Percentiles rank a stretch among this genome's conserved stretches.
phyloP scores from a whole-genome alignment of 2,329 filamentous ascomycete genomes.

The Calonectria naviculata region DNA sequence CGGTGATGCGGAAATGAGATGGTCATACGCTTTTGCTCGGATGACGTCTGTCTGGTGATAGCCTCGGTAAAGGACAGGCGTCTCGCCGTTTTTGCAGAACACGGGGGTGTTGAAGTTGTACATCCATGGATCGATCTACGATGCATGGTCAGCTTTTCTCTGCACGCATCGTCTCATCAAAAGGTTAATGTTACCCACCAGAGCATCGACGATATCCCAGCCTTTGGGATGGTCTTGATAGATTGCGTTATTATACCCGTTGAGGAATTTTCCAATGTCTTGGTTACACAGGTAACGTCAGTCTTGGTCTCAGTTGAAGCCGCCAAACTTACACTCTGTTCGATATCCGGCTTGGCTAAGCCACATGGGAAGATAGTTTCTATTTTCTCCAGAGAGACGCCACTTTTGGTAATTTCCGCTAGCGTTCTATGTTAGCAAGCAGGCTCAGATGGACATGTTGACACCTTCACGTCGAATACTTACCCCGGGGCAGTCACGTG shows the following conservation, averaged over 20 bases:
- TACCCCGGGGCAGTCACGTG: conserved; percentile 14
- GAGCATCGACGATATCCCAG: conserved; percentile 5
- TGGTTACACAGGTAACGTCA: neutral
- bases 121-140: conserved; percentile 13
- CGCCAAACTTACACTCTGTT: neutral
- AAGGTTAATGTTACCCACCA: neutral
- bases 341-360: conserved; percentile 8
- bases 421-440: neutral
- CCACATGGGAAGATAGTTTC: conserved; percentile 10
- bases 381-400: conserved; percentile 3
- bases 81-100: conserved; percentile 15
- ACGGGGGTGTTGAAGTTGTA: conserved; percentile 18
- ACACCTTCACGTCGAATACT: neutral
- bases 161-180: neutral
- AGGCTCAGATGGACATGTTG: neutral
- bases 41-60: conserved; percentile 23
- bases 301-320: neutral
- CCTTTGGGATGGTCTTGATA: conserved; percentile 14
- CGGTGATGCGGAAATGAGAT: too few relatives aligned
- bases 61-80: conserved; percentile 9
- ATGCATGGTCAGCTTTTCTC: neutral
- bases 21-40: conserved; percentile 19
- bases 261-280: conserved; percentile 17
- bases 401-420: conserved; percentile 15
- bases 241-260: conserved; percentile 2